A percentile compares a stretch with the other conserved stretches of the same genome.
Evolutionary conservation across 78 protist species (phyloP).

Genomic region (Dictyostelium citrinum): DNA sequence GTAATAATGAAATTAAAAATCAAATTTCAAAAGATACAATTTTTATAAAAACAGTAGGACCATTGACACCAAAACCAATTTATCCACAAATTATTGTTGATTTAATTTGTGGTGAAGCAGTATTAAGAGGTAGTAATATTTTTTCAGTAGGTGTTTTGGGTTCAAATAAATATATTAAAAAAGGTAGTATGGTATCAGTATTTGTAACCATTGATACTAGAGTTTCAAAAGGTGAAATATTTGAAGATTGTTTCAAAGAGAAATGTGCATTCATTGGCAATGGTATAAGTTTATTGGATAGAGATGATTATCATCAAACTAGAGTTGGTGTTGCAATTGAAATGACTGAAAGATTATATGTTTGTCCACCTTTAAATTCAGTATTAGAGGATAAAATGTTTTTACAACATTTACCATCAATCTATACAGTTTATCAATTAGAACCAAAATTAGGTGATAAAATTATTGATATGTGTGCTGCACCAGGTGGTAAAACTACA

Average conservation of each 20-base stretch:
- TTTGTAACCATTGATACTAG: constrained; percentile 10
- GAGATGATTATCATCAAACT: constrained; percentile 7
- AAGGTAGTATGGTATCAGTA: constrained; percentile 43
- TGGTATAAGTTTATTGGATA: constrained; percentile 42
- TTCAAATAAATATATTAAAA: not conserved
- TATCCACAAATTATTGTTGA: constrained; percentile 55
- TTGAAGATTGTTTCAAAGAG: not conserved
- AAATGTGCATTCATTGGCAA: constrained; percentile 43
- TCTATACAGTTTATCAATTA: constrained; percentile 35
- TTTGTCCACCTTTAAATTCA: constrained; percentile 42
- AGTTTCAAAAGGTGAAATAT: not conserved
- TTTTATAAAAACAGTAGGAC: constrained; percentile 22
- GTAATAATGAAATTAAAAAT: not conserved
- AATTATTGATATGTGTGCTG: constrained; percentile 97
- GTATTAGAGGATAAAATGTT: constrained; percentile 8
- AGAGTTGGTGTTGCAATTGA: constrained; percentile 32
- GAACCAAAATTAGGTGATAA: constrained; percentile 57
- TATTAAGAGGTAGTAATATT: constrained; percentile 51
- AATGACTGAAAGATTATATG: constrained; percentile 45
- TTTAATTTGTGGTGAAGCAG: constrained; percentile 53
- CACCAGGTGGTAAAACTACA: constrained; percentile 99
- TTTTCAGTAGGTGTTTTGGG: constrained; percentile 46
- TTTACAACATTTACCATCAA: constrained; percentile 56
- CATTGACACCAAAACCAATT: constrained; percentile 7
- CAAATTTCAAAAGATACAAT: constrained; percentile 2